A percentile compares a stretch with the other conserved stretches of the same genome.
phyloP scores from a whole-genome alignment of 148 eudicot species.

The Vaccinium corymbosum region DNA sequence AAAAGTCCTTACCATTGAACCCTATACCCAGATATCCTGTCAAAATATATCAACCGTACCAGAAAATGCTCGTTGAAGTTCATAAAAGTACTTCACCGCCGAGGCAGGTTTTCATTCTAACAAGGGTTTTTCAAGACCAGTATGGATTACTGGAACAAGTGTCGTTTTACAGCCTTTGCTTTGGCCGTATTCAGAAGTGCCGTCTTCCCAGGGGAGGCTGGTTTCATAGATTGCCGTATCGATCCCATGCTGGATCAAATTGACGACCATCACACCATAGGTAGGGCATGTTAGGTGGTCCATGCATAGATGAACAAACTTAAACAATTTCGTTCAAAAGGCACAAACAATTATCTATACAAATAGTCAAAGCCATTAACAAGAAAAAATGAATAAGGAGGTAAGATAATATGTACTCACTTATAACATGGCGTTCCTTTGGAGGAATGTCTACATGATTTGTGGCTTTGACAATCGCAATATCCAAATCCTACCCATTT shows the following conservation, averaged over 20 bases:
- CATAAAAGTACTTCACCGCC: too few species aligned
- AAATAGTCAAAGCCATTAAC: too few species aligned
- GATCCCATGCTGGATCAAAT: too few species aligned
- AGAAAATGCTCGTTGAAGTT: too few species aligned
- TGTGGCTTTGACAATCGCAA: conserved; percentile 93
- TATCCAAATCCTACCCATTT: conserved; percentile 72
- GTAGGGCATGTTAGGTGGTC: background rate
- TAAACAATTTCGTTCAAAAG: background rate
- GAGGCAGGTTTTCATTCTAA: too few species aligned
- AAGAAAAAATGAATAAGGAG: background rate
- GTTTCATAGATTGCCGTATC: too few species aligned
- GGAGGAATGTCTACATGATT: conserved; percentile 91
- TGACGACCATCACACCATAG: too few species aligned
- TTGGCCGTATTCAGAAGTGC: too few species aligned
- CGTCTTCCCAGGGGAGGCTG: too few species aligned
- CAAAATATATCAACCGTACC: background rate
- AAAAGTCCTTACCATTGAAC: background rate
- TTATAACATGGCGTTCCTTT: conserved; percentile 86
- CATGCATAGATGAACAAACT: background rate
- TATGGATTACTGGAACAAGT: too few species aligned
- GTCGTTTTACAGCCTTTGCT: too few species aligned
- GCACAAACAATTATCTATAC: background rate
- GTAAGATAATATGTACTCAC: conserved; percentile 35
- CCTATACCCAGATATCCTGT: background rate
- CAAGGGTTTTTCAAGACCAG: too few species aligned